Evolutionary conservation across 2,329 filamentous ascomycete species (phyloP), one percentile per base, ranked within the genome.

Genomic region (Aspergillus sp.): DNA sequence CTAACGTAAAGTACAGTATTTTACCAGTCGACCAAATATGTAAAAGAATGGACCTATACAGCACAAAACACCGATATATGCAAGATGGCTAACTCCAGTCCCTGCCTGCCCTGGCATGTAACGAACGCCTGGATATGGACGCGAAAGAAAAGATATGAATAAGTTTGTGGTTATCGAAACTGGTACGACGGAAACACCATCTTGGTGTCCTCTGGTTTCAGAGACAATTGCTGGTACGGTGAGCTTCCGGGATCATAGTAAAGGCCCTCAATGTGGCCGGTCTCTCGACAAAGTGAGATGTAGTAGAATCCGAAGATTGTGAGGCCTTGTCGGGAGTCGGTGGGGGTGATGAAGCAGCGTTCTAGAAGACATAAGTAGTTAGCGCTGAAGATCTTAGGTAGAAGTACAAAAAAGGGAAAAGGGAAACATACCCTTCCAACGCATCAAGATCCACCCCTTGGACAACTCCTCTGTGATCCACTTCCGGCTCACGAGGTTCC

Each of bases 221-320:
- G 57, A 32, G 66, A 70, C 19, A 76, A 53, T 49, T 74, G 69
- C 43, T 76, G 74, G 50, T 74, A 76, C 5, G 74, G 74, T 17
- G 71, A 74, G 50, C 72, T 75, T 39, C 70, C 70, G 0, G 72
- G 72, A 45, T 76, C 74, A 53, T 74, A 75, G 43, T 76, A 76
- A 39, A 76, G 56, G 7, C 73, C 74, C 47, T 75, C 72, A 32
- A 76, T 68, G 30, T 70, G 61, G 15, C 74, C 74, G 22, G 67
- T 68, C 38, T 68, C 66, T 30, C 74, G 70, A 49, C 69, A 63
- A 32, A 76, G 56, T 15, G 73, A 73, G 38, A 76, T 70, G 50
- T 76, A 76, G 50, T 76, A 76, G 55, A 76, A 76, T 1, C 74
- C 74, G 30, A 70, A 74, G 38, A 76, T 76, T 1, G 73, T 76